These are phyloP conservation scores for Neospora caninum DNA, from an alignment of 169 alveolate species.

Conservation along the genomic window DNA sequence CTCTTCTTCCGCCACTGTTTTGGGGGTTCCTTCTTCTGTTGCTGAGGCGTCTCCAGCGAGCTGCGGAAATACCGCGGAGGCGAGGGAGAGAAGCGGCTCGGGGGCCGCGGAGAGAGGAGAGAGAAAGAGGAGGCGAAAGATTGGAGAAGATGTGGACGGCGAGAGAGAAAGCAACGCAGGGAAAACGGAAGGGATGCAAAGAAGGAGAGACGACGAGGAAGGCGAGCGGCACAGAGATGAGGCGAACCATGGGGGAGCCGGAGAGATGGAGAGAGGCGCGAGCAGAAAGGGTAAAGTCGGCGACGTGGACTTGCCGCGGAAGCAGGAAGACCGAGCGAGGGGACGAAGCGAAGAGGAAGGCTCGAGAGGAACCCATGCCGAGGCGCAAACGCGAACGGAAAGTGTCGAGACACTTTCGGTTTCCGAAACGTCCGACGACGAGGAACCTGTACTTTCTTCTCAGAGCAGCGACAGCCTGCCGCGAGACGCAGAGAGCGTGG, in stretches of 20 bases:
- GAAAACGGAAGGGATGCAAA: neutral
- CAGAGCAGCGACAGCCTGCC: no score
- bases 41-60: neutral
- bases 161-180: neutral
- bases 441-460: no score
- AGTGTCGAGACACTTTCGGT: no score
- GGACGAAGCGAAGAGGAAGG: neutral
- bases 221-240: neutral
- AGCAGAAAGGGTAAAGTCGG: neutral
- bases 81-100: neutral
- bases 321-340: neutral
- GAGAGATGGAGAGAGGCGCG: neutral
- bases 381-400: no score
- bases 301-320: neutral
- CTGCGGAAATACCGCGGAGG: neutral
- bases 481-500: no score
- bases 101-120: neutral
- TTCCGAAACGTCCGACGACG: no score
- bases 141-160: neutral
- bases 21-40: neutral
- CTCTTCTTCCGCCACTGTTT: neutral
- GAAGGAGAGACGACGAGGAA: neutral
- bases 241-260: neutral
- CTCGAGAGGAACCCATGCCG: no score
- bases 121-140: neutral